These are phyloP conservation scores for Ustilago xerochloae DNA, from an alignment of 1,284 basidiomycete species.

Conservation along the genomic window DNA sequence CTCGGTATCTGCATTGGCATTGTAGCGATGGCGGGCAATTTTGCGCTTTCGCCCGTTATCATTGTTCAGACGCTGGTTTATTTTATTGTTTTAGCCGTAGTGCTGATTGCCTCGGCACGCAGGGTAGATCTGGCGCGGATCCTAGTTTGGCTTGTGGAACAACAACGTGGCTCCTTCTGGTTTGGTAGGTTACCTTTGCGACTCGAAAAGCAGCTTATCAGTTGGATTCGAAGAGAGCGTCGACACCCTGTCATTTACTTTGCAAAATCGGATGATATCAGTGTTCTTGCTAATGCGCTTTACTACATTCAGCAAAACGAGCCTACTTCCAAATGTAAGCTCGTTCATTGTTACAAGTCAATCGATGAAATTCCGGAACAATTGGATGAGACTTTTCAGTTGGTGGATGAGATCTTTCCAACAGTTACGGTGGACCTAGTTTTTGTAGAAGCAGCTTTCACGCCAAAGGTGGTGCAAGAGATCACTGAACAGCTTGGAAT, in stretches of 20 bases:
- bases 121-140: slow-evolving; percentile 73
- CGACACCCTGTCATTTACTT: slow-evolving; percentile 71
- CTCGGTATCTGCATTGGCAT: slow-evolving; percentile 74
- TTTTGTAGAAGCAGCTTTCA: slow-evolving; percentile 55
- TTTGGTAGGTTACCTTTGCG: slow-evolving; percentile 12
- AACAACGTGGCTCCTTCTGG: slow-evolving; percentile 70
- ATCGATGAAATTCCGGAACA: slow-evolving; percentile 70
- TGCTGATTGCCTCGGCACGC: slow-evolving; percentile 72
- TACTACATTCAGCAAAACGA: slow-evolving; percentile 76
- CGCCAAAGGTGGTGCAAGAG: slow-evolving; percentile 33
- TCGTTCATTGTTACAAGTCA: slow-evolving; percentile 75
- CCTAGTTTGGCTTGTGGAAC: slow-evolving; percentile 76
- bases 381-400: slow-evolving; percentile 65
- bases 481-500: slow-evolving; percentile 35
- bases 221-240: slow-evolving; percentile 71
- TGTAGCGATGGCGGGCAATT: slow-evolving; percentile 69
- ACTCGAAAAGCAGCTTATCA: slow-evolving; percentile 71
- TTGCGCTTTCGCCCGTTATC: slow-evolving; percentile 72
- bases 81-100: slow-evolving; percentile 69
- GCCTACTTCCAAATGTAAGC: slow-evolving; percentile 76
- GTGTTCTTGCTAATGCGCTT: slow-evolving; percentile 75
- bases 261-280: slow-evolving; percentile 68
- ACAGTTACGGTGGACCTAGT: slow-evolving; percentile 57
- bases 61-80: slow-evolving; percentile 71
- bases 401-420: slow-evolving; percentile 58